Evolutionary conservation across 192 early-diverging fungal genomes (phyloP), one percentile per base, ranked within the genome.

Genomic region (Backusella luteola): DNA sequence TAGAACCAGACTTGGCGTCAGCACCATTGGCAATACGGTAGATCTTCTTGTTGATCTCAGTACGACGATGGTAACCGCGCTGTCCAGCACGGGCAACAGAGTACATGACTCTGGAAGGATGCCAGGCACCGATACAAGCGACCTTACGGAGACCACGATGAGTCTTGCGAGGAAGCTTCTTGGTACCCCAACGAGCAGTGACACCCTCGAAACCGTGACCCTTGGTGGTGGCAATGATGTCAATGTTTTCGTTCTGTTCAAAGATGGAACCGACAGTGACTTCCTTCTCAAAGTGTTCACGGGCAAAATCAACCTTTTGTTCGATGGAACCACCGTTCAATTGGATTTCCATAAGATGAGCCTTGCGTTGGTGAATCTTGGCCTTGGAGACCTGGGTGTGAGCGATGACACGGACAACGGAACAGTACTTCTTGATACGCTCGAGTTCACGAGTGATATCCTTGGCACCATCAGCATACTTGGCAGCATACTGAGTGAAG

Each of bases 391-490:
- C 91, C 89, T 99, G 98, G 66, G 98, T 98, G 91, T 99, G 98
- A 74, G 90, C 94, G 84, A 99, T 92, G 77, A 98, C 96, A 85
- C 98, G 96, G 77, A 99, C 96, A 79, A 96, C 52, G 78, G 92
- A 90, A 92, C 94, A 95, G 94, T 99, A 99, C 93, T 99, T 99
- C 91, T 95, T 96, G 88, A 99, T 99, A 83, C 98, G 92, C 90
- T 96, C 96, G 52, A 98, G 85, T 87, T 99, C 96, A 83, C 91
- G 92, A 75, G 89, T 86, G 79, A 99, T 93, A 82, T 94, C 91
- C 90, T 94, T 93, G 84, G 86, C 93, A 78, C 92, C 94, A 38
- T 96, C 91, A 71, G 95, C 86, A 89, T 98, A 94, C 91, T 98
- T 98, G 90, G 94, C 92, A 84, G 96, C 92, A 89, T 98, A 98